Evolutionary conservation across 2,329 filamentous ascomycete species (phyloP).

Genomic region (Thelonectria discophora): DNA sequence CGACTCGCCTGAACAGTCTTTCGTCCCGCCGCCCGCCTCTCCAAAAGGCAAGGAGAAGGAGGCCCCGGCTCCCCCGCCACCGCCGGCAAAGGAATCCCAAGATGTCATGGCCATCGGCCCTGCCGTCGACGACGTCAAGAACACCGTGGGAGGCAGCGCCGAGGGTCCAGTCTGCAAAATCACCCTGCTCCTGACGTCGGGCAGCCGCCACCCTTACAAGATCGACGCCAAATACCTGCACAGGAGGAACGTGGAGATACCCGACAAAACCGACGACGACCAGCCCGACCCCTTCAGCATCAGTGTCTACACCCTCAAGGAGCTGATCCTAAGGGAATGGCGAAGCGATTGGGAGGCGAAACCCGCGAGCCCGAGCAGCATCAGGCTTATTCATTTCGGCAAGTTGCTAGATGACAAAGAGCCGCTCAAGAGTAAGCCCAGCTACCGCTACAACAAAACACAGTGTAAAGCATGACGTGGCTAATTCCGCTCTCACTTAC

Average conservation of each 20-base stretch:
- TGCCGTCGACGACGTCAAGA: constrained; percentile 53
- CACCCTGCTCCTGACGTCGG: constrained; percentile 82
- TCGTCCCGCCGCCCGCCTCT: constrained; percentile 32
- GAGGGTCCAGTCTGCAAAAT: constrained; percentile 70
- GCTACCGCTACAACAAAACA: constrained; percentile 4
- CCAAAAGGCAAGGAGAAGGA: constrained; percentile 50
- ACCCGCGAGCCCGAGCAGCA: constrained; percentile 86
- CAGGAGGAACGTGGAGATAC: constrained; percentile 81
- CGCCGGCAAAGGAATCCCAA: constrained; percentile 45
- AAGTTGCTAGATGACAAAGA: constrained; percentile 91
- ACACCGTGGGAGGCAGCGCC: constrained; percentile 42
- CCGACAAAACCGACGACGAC: constrained; percentile 68
- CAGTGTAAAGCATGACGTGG: neutral
- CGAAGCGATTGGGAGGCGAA: constrained; percentile 88
- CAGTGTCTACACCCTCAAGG: constrained; percentile 92
- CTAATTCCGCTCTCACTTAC: constrained; percentile 19
- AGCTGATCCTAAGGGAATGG: constrained; percentile 94
- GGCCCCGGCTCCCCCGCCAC: constrained; percentile 39
- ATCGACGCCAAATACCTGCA: constrained; percentile 87
- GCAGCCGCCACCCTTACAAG: constrained; percentile 87
- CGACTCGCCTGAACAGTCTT: constrained; percentile 33
- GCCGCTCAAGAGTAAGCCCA: constrained; percentile 76
- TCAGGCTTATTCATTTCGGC: constrained; percentile 91
- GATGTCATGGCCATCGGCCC: constrained; percentile 55
- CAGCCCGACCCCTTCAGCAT: constrained; percentile 84